phyloP scores from a whole-genome alignment of 768 basidiomycete genomes.

The Crucibulum laeve region DNA sequence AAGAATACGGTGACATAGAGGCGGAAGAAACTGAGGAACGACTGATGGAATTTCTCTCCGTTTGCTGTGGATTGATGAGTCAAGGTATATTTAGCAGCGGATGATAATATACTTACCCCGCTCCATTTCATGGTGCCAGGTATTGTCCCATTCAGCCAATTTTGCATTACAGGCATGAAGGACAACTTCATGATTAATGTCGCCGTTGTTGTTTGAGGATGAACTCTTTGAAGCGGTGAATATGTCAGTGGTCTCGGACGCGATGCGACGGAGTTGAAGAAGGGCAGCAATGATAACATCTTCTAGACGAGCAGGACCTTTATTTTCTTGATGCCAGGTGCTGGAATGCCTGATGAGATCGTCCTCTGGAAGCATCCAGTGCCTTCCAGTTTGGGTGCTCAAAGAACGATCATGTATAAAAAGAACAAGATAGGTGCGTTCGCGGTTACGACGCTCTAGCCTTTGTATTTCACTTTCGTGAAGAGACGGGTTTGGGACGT shows the following conservation, averaged over 20 bases:
- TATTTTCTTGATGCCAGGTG: constrained; percentile 67
- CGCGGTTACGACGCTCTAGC: constrained; percentile 77
- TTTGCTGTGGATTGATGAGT: constrained; percentile 39
- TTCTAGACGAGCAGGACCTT: constrained; percentile 57
- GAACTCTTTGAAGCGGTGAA: constrained; percentile 50
- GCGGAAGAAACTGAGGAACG: constrained; percentile 72
- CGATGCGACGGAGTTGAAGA: constrained; percentile 72
- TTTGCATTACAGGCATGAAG: constrained; percentile 70
- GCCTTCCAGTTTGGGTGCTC: constrained; percentile 80
- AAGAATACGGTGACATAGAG: constrained; percentile 77
- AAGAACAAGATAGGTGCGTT: constrained; percentile 81
- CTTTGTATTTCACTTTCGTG: constrained; percentile 63
- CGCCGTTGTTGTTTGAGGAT: constrained; percentile 40
- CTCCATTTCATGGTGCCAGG: constrained; percentile 72
- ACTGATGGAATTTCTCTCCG: constrained; percentile 73
- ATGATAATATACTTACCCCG: constrained; percentile 39
- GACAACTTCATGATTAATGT: constrained; percentile 71
- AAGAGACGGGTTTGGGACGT: constrained; percentile 45
- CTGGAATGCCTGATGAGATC: constrained; percentile 67
- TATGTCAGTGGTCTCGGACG: constrained; percentile 80
- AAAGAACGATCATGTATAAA: constrained; percentile 86
- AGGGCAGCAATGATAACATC: constrained; percentile 80
- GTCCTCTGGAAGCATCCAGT: constrained; percentile 88
- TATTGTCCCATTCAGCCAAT: constrained; percentile 66
- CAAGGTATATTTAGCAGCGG: constrained; percentile 3